These are phyloP conservation scores for Crithidia fasciculata DNA, from an alignment of 208 protist species.

Conservation along the genomic window DNA sequence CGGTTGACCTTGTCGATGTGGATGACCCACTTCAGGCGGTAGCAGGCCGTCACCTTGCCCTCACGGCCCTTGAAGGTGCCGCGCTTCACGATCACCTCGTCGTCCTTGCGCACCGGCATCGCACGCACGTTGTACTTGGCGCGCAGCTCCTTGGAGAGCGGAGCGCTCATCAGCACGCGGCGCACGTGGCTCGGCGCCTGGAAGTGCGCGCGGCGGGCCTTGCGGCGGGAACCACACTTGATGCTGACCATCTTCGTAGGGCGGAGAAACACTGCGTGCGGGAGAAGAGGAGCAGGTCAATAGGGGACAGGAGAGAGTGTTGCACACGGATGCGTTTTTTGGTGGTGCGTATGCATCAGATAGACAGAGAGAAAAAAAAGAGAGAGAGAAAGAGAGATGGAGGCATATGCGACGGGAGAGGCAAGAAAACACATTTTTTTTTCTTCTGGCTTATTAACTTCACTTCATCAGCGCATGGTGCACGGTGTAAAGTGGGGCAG, in stretches of 20 bases:
- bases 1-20: conserved; percentile 98
- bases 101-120: conserved; percentile 99
- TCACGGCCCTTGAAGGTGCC: conserved; percentile 96
- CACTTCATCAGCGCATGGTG: not conserved
- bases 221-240: conserved; percentile 94
- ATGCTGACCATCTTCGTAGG: conserved; percentile 74
- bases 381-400: not conserved
- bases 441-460: not conserved
- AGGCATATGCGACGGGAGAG: too few relatives aligned
- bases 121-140: conserved; percentile 98
- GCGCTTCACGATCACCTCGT: conserved; percentile 97
- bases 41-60: conserved; percentile 97
- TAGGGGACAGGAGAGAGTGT: not conserved
- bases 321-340: conserved; percentile 1
- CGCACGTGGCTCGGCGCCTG: conserved; percentile 96
- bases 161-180: conserved; percentile 97
- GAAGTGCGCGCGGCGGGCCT: conserved; percentile 99
- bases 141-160: conserved; percentile 98
- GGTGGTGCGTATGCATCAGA: not conserved
- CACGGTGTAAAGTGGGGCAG: too few relatives aligned
- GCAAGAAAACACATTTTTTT: not conserved
- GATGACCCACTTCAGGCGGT: conserved; percentile 99
- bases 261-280: conserved; percentile 24
- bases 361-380: not conserved
- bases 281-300: not conserved